Evolutionary conservation across 805 yeast genomes (phyloP).

Genomic region (Wickerhamiella allomyrinae): DNA sequence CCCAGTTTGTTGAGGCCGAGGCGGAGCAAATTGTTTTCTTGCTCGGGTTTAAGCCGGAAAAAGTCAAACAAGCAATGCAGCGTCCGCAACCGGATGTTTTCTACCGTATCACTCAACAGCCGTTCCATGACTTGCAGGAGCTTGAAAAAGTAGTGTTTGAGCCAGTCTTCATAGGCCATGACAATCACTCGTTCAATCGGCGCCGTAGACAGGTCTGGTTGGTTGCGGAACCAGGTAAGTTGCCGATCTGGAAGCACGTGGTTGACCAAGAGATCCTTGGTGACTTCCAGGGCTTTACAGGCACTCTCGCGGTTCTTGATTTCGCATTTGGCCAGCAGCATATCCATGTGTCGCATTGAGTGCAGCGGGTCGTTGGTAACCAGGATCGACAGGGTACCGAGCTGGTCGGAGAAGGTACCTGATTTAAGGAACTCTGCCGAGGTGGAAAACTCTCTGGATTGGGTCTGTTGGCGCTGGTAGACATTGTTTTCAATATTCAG

Average conservation of each 20-base stretch:
- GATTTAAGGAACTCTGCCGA: conserved; percentile 56
- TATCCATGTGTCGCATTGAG: conserved; percentile 69
- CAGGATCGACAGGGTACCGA: conserved; percentile 82
- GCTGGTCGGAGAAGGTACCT: conserved; percentile 92
- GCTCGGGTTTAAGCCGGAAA: conserved; percentile 81
- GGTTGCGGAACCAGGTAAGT: conserved; percentile 64
- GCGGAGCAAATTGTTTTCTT: conserved; percentile 78
- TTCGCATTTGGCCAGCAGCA: conserved; percentile 60
- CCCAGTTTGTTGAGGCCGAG: conserved; percentile 90
- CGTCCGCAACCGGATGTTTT: conserved; percentile 68
- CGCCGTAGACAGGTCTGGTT: conserved; percentile 35
- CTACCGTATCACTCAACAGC: conserved; percentile 80
- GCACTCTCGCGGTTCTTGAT: conserved; percentile 92
- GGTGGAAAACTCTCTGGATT: conserved; percentile 76
- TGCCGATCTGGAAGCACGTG: conserved; percentile 73
- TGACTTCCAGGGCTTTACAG: conserved; percentile 73
- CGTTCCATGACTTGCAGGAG: conserved; percentile 64
- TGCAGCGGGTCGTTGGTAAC: conserved; percentile 93
- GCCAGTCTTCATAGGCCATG: conserved; percentile 78
- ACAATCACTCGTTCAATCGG: conserved; percentile 48
- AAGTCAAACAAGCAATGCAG: conserved; percentile 67
- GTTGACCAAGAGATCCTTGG: conserved; percentile 79
- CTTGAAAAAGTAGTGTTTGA: conserved; percentile 62
- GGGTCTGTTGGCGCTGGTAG: conserved; percentile 58
- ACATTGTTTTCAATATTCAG: conserved; percentile 56